Conservation (phyloP, 345 rosid species). For the Populus nigra region DNA sequence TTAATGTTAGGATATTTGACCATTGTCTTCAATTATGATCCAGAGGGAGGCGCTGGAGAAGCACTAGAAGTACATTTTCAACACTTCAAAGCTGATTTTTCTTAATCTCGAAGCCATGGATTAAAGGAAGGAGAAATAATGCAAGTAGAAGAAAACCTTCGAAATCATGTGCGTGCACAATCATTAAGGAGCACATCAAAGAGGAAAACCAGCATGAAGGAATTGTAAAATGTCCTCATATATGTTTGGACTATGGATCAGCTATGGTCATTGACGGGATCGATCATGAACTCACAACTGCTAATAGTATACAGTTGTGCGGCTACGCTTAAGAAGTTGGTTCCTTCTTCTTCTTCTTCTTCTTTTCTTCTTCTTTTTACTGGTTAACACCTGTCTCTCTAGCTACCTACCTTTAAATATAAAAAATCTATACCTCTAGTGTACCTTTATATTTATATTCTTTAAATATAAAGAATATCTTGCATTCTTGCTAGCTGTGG, state of each 20-base stretch:
- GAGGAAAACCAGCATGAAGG: not conserved
- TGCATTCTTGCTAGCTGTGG: conserved; percentile 8
- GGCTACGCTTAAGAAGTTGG: conserved; percentile 1
- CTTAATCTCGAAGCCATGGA: no score
- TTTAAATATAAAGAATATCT: no score
- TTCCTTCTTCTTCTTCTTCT: not conserved
- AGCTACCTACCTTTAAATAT: conserved; percentile 15
- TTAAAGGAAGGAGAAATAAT: no score
- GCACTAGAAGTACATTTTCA: no score
- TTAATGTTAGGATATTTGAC: no score
- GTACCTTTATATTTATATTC: no score
- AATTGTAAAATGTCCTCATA: not conserved
- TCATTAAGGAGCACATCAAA: not conserved
- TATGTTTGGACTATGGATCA: not conserved
- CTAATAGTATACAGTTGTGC: conserved; percentile 6
- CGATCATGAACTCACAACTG: conserved; percentile 31
- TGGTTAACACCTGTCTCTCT: not conserved
- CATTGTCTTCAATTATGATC: no score
- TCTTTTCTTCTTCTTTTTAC: no score
- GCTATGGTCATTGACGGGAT: conserved; percentile 13
- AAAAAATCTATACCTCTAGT: not conserved
- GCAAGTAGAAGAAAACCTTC: not conserved
- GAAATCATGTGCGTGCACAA: not conserved
- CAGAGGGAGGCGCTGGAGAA: no score
- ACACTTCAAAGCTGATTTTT: no score